A percentile compares a stretch with the other conserved stretches of the same genome.
Conservation (phyloP, 2,329 filamentous ascomycete genomes). For the Trichoderma atrobrunneum region DNA sequence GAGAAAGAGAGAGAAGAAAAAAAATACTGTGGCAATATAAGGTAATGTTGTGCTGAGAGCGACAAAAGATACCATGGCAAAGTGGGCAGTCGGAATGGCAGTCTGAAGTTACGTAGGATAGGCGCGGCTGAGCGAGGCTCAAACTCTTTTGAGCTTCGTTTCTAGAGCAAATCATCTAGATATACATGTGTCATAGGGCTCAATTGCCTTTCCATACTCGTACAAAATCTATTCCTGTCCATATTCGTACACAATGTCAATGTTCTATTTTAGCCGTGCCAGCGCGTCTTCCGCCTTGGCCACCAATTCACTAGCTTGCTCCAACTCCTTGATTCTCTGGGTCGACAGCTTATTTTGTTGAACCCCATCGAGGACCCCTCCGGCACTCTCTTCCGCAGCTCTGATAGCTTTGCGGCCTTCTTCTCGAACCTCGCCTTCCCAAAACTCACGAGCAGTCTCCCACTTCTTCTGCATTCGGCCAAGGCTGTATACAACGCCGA, state of each 20-base stretch:
- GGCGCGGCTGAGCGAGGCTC: slow-evolving; percentile 17
- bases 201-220: slow-evolving; percentile 3
- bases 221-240: slow-evolving; percentile 17
- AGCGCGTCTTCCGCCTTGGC: slow-evolving; percentile 50
- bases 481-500: slow-evolving; percentile 60
- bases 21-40: background rate
- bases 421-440: slow-evolving; percentile 66
- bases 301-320: slow-evolving; percentile 45
- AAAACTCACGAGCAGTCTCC: slow-evolving; percentile 58
- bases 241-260: slow-evolving; percentile 24
- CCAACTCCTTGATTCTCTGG: slow-evolving; percentile 35
- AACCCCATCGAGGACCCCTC: slow-evolving; percentile 41
- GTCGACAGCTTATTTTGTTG: slow-evolving; percentile 26
- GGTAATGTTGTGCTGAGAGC: slow-evolving; percentile 11
- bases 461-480: slow-evolving; percentile 60
- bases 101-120: slow-evolving; percentile 3
- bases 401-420: slow-evolving; percentile 62
- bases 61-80: slow-evolving; percentile 16
- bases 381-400: slow-evolving; percentile 53
- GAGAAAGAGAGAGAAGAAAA: background rate
- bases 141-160: slow-evolving; percentile 19
- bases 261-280: slow-evolving; percentile 43
- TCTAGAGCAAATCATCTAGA: slow-evolving; percentile 10
- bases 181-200: slow-evolving; percentile 9
- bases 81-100: background rate